phyloP scores from a whole-genome alignment of 2,329 filamentous ascomycete genomes.

The Colletotrichum sp. region DNA sequence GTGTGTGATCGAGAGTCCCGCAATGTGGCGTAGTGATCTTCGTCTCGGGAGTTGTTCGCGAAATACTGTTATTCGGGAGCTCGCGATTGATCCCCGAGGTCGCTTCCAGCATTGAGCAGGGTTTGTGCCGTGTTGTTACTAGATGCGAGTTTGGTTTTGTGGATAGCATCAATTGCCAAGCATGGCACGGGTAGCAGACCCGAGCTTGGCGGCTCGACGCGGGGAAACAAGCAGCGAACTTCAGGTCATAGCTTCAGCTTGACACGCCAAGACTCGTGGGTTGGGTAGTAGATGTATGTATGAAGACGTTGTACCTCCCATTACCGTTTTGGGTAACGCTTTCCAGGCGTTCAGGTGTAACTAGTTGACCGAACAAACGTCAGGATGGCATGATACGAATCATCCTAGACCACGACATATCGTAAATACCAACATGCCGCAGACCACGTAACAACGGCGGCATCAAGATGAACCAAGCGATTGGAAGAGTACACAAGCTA shows the following conservation, averaged over 20 bases:
- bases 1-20: not conserved
- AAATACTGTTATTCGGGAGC: not conserved
- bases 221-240: not conserved
- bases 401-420: not conserved
- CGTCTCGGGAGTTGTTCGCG: not conserved
- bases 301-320: not conserved
- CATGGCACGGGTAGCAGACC: not conserved
- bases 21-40: not conserved
- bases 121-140: fast-evolving
- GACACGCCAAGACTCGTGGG: not conserved
- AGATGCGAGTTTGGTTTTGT: not conserved
- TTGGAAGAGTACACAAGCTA: not conserved
- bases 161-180: not conserved
- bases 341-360: not conserved
- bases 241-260: not conserved
- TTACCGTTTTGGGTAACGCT: not conserved
- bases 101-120: not conserved
- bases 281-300: not conserved
- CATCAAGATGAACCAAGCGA: too few species aligned
- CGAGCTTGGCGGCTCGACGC: not conserved
- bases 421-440: not conserved
- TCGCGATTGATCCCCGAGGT: not conserved
- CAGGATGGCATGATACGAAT: not conserved
- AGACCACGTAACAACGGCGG: not conserved
- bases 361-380: not conserved